Conservation (phyloP, 2,329 filamentous ascomycete genomes). For the Alternaria sp. region DNA sequence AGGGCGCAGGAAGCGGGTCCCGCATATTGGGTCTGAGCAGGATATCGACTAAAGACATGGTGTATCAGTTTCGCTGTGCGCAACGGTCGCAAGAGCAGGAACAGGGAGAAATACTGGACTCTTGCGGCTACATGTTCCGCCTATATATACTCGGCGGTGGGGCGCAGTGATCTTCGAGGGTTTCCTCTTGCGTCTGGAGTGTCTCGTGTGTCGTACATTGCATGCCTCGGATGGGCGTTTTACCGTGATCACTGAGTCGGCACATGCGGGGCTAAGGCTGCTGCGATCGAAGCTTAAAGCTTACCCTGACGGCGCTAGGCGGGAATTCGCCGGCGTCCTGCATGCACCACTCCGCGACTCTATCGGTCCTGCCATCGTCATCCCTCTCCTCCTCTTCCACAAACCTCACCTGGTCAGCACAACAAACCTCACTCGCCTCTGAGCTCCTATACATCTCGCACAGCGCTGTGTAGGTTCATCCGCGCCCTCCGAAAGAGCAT, state of each 20-base stretch:
- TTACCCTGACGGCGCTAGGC: constrained; percentile 10
- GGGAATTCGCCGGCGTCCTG: constrained; percentile 4
- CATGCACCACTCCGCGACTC: constrained; percentile 15
- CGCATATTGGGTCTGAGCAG: constrained; percentile 61
- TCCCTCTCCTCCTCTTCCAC: constrained; percentile 11
- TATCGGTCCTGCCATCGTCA: constrained; percentile 15
- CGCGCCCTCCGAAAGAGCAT: constrained; percentile 34
- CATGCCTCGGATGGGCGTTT: constrained; percentile 14
- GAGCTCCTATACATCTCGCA: constrained; percentile 25
- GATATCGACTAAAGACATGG: constrained; percentile 26
- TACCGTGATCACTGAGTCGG: constrained; percentile 16
- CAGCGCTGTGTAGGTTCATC: constrained; percentile 40
- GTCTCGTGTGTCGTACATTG: constrained; percentile 10
- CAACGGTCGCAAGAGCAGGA: background rate
- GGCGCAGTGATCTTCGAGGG: constrained; percentile 1
- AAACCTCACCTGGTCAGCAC: constrained; percentile 5
- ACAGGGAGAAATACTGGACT: constrained; percentile 5
- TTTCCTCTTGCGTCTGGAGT: constrained; percentile 5
- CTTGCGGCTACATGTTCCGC: constrained; percentile 10
- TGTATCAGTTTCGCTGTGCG: constrained; percentile 15
- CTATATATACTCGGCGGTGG: constrained; percentile 6
- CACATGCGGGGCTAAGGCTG: constrained; percentile 16
- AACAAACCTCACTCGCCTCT: constrained; percentile 5
- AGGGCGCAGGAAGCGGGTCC: constrained; percentile 72
- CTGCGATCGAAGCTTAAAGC: background rate